Percentiles rank a stretch among this genome's conserved stretches.
Evolutionary conservation across 306 rosid species (phyloP).

Genomic region (Elaeagnus macrophylla): DNA sequence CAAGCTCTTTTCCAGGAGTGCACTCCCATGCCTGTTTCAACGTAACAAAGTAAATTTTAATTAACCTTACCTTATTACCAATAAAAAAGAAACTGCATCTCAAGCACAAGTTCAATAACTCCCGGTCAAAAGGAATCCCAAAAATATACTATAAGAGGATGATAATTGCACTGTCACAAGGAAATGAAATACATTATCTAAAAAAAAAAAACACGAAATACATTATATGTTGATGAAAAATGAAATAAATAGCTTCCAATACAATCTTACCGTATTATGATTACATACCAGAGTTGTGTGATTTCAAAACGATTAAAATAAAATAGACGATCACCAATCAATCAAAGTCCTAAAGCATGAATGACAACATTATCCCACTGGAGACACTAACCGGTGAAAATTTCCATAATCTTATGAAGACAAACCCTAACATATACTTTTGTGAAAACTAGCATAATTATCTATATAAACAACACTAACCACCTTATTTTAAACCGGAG

Average conservation of each 20-base stretch:
- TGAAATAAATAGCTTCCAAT: neutral
- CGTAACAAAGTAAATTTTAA: conserved; percentile 1
- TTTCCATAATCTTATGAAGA: neutral
- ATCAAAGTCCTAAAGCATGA: neutral
- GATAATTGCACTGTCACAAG: neutral
- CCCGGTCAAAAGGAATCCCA: neutral
- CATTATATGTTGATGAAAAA: neutral
- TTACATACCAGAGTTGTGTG: no score
- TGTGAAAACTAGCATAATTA: neutral
- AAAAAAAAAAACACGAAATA: no score
- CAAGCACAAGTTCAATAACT: neutral
- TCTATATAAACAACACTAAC: neutral
- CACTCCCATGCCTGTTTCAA: conserved; percentile 77
- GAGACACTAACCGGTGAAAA: no score
- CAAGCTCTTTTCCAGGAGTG: conserved; percentile 51
- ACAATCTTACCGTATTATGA: neutral
- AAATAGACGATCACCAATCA: neutral
- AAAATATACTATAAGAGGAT: neutral
- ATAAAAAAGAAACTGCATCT: neutral
- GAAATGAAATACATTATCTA: neutral
- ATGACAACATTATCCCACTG: no score
- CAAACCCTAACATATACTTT: no score
- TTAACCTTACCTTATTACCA: conserved; percentile 13
- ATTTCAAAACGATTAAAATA: no score
- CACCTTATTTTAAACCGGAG: neutral